A percentile compares a stretch with the other conserved stretches of the same genome.
phyloP scores from a whole-genome alignment of 1,284 basidiomycete species.

The Heliocybe sulcata region DNA sequence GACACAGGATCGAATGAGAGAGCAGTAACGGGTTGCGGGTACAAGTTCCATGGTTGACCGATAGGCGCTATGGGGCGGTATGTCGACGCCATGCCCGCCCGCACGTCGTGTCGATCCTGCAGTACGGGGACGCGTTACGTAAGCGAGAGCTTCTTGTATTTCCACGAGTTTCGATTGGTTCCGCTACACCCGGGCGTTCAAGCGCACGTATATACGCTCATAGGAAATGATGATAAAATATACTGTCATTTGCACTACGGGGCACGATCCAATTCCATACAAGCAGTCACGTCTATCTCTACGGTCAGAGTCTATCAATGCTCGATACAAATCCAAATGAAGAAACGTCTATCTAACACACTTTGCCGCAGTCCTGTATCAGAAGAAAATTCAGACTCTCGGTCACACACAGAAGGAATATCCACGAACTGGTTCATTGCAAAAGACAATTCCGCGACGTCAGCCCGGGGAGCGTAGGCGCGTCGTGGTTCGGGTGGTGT shows the following conservation, averaged over 20 bases:
- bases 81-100: conserved; percentile 25
- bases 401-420: too few species aligned
- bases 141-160: not conserved
- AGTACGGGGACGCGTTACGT: not conserved
- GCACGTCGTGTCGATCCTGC: not conserved
- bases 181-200: too few species aligned
- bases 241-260: too few species aligned
- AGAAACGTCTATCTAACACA: not conserved
- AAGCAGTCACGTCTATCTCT: not conserved
- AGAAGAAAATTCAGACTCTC: too few species aligned
- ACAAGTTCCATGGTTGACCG: conserved; percentile 26
- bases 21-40: conserved; percentile 55
- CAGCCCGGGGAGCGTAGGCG: too few species aligned
- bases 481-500: too few species aligned
- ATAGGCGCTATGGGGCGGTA: conserved; percentile 32
- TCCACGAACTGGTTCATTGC: too few species aligned
- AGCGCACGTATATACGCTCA: too few species aligned
- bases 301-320: not conserved
- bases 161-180: too few species aligned
- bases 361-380: too few species aligned
- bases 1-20: conserved; percentile 87
- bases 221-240: not conserved
- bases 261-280: too few species aligned
- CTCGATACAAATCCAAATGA: not conserved
- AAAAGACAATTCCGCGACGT: too few species aligned